Percentiles rank a stretch among this genome's conserved stretches.
phyloP scores from a whole-genome alignment of 345 rosid species.

The Sapria himalayana region DNA sequence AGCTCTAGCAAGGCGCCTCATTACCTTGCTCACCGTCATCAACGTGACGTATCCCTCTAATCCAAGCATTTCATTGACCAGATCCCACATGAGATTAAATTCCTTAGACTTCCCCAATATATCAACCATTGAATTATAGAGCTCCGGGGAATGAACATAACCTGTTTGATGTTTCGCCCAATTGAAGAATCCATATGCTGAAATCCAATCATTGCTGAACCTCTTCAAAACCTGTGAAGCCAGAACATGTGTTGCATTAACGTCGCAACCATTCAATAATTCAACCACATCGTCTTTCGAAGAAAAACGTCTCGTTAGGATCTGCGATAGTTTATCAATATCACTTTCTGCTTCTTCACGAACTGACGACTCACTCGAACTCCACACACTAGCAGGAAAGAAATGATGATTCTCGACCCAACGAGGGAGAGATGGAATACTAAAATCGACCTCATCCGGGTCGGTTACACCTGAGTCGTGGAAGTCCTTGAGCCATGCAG shows the following conservation, averaged over 20 bases:
- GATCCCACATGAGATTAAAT: slow-evolving; percentile 42
- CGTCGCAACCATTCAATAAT: slow-evolving; percentile 18
- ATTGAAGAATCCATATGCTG: slow-evolving; percentile 43
- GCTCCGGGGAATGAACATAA: slow-evolving; percentile 24
- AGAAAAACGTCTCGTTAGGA: slow-evolving; percentile 19
- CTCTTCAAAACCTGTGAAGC: slow-evolving; percentile 37
- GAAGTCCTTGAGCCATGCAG: slow-evolving; percentile 35
- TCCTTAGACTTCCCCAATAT: slow-evolving; percentile 33
- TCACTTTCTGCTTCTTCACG: slow-evolving; percentile 14
- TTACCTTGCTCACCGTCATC: slow-evolving; percentile 36
- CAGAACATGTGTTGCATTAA: slow-evolving; percentile 18
- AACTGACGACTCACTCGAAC: slow-evolving; percentile 1
- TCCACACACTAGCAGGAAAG: slow-evolving; percentile 3
- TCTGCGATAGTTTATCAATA: slow-evolving; percentile 24
- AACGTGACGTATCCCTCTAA: slow-evolving; percentile 27
- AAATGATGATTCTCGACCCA: slow-evolving; percentile 30
- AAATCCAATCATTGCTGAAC: slow-evolving; percentile 37
- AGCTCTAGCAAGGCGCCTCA: slow-evolving; percentile 51
- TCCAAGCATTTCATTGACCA: slow-evolving; percentile 33
- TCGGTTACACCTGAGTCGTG: slow-evolving; percentile 10
- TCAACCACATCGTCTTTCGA: slow-evolving; percentile 18
- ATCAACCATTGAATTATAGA: slow-evolving; percentile 44
- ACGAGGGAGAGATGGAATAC: slow-evolving; percentile 46
- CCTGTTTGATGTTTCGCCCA: slow-evolving; percentile 70
- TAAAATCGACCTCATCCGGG: slow-evolving; percentile 32